Percentiles rank a stretch among this genome's conserved stretches.
Conservation (phyloP, 176 grass and related monocot genomes). For the Alloteropsis semialata region DNA sequence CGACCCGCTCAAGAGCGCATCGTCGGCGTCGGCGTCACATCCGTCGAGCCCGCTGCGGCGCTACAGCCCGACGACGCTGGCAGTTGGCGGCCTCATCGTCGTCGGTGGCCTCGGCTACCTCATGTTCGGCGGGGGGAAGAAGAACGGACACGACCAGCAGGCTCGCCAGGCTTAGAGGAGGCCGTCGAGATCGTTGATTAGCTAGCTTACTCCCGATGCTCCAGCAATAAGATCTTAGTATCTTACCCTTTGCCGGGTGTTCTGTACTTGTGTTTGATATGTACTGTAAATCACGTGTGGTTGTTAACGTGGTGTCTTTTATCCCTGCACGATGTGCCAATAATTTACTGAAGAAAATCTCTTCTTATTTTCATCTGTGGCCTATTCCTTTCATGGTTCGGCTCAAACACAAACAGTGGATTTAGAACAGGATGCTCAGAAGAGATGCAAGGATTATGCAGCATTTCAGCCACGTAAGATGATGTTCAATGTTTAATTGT, state of each 20-base stretch:
- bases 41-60: slow-evolving; percentile 29
- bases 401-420: not conserved
- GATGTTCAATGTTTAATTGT: not conserved
- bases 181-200: not conserved
- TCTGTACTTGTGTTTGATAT: not conserved
- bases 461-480: not conserved
- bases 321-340: not conserved
- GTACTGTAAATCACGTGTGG: not conserved
- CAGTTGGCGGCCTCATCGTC: slow-evolving; percentile 35
- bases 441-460: not conserved
- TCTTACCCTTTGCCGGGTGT: not conserved
- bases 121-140: slow-evolving; percentile 50
- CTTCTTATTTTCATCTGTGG: not conserved
- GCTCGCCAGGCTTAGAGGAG: slow-evolving; percentile 19
- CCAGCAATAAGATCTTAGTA: slow-evolving; percentile 7
- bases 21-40: not conserved
- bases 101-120: slow-evolving; percentile 47
- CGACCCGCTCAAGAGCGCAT: slow-evolving; percentile 29
- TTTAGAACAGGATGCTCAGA: not conserved
- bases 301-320: not conserved
- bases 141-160: slow-evolving; percentile 22
- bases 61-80: slow-evolving; percentile 53
- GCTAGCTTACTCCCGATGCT: not conserved
- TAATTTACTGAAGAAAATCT: not conserved
- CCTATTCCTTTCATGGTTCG: not conserved